These are phyloP conservation scores for Penicillium egyptiacum DNA, from an alignment of 495 filamentous ascomycete species.

Conservation along the genomic window DNA sequence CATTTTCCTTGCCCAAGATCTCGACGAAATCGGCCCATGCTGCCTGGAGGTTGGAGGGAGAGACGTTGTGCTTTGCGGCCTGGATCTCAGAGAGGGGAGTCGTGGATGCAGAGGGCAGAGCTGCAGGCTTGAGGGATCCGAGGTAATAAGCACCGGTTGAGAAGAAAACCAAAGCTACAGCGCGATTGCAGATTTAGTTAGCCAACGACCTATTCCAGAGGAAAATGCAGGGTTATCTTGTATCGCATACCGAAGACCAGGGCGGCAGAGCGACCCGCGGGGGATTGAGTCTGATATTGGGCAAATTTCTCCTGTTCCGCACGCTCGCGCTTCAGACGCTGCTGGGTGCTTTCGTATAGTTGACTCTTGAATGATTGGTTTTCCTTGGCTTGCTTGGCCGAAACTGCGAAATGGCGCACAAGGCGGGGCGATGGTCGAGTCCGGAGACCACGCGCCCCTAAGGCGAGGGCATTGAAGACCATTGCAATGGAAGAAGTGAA, in stretches of 20 bases:
- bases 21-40: slow-evolving; percentile 89
- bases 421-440: slow-evolving; percentile 15
- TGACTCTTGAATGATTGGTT: slow-evolving; percentile 73
- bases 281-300: slow-evolving; percentile 51
- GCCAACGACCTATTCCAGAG: background rate
- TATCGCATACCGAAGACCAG: slow-evolving; percentile 60
- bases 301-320: slow-evolving; percentile 67
- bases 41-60: slow-evolving; percentile 77
- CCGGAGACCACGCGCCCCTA: slow-evolving; percentile 27
- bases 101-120: slow-evolving; percentile 70
- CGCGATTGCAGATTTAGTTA: slow-evolving; percentile 4
- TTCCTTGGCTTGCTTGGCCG: slow-evolving; percentile 28
- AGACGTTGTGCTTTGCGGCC: slow-evolving; percentile 67
- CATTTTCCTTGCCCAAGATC: slow-evolving; percentile 81
- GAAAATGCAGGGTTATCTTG: background rate
- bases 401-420: slow-evolving; percentile 27
- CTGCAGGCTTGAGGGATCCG: slow-evolving; percentile 60
- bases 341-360: slow-evolving; percentile 78
- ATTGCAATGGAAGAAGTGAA: slow-evolving; percentile 19
- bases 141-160: slow-evolving; percentile 67
- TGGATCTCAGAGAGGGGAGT: slow-evolving; percentile 59
- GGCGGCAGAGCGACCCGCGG: slow-evolving; percentile 56
- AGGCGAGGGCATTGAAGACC: slow-evolving; percentile 18
- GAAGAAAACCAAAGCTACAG: slow-evolving; percentile 56
- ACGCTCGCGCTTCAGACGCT: slow-evolving; percentile 72